Conservation (phyloP, 2,329 filamentous ascomycete genomes). For the Colletotrichum ledebouriae region DNA sequence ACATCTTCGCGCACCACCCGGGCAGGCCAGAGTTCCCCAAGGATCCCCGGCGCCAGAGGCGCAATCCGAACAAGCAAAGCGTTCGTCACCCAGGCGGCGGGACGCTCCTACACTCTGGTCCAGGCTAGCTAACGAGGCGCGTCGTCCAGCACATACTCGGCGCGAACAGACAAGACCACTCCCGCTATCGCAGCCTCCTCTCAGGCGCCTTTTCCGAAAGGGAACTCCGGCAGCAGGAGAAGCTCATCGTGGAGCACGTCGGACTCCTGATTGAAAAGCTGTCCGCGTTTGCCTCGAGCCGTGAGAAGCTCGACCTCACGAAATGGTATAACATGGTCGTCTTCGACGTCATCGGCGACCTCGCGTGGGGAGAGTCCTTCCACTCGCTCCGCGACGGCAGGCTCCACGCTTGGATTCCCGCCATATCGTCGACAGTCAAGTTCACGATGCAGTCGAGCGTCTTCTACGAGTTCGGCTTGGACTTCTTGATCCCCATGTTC, state of each 20-base stretch:
- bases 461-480: too few species aligned
- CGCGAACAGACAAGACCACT: slow-evolving; percentile 40
- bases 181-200: slow-evolving; percentile 44
- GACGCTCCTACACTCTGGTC: too few species aligned
- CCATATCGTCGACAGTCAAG: slow-evolving; percentile 7
- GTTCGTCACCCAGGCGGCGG: background rate
- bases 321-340: slow-evolving; percentile 26
- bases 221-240: slow-evolving; percentile 49
- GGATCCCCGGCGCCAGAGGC: background rate
- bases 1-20: slow-evolving; percentile 39
- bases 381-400: slow-evolving; percentile 35
- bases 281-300: slow-evolving; percentile 17
- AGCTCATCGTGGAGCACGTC: slow-evolving; percentile 46
- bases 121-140: too few species aligned
- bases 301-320: slow-evolving; percentile 40
- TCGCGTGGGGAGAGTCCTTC: slow-evolving; percentile 43
- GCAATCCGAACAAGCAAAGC: background rate
- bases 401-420: slow-evolving; percentile 37
- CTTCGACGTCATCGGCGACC: slow-evolving; percentile 48
- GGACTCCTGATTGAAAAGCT: slow-evolving; percentile 34
- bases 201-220: slow-evolving; percentile 49
- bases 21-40: slow-evolving; percentile 36
- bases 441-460: too few species aligned
- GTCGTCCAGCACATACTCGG: slow-evolving; percentile 35
- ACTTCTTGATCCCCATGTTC: too few species aligned